Evolutionary conservation across 2,329 filamentous ascomycete species (phyloP).

Genomic region (Zymoseptoria brevis): DNA sequence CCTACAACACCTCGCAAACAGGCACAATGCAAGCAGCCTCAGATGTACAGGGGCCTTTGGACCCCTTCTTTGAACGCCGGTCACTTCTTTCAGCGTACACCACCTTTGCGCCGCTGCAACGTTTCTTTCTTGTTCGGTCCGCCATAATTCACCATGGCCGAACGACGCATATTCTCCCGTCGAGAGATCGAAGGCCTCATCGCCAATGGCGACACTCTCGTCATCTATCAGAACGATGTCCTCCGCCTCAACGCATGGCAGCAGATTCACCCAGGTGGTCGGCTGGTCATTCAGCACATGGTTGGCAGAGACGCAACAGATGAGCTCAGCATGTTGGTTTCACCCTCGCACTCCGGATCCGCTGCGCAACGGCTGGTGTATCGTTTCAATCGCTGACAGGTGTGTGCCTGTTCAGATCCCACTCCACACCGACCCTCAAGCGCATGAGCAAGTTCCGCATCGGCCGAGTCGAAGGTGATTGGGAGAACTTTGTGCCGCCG

Average conservation of each 20-base stretch:
- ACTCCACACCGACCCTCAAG: conserved; percentile 45
- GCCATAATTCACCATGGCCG: not conserved
- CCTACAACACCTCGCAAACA: not conserved
- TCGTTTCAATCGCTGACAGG: not conserved
- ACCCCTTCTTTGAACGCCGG: not conserved
- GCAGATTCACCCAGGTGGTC: conserved; percentile 51
- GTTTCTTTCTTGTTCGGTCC: not conserved
- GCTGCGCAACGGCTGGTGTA: not conserved
- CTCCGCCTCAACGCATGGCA: conserved; percentile 53
- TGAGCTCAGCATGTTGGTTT: conserved; percentile 49
- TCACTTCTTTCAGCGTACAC: not conserved
- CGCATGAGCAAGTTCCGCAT: conserved; percentile 71
- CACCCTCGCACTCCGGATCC: conserved; percentile 66
- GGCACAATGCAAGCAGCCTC: not conserved
- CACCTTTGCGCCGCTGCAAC: not conserved
- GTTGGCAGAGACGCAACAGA: conserved; percentile 52
- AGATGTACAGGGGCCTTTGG: not conserved
- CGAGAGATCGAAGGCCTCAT: conserved; percentile 45
- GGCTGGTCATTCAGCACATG: conserved; percentile 62
- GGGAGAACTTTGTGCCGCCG: conserved; percentile 79
- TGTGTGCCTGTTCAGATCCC: conserved; percentile 22
- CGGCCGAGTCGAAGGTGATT: conserved; percentile 67
- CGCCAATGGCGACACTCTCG: conserved; percentile 47
- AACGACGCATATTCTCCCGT: not conserved
- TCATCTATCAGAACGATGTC: conserved; percentile 49